These are phyloP conservation scores for Torulaspora maleeae DNA, from an alignment of 805 yeast genomes.

Conservation along the genomic window DNA sequence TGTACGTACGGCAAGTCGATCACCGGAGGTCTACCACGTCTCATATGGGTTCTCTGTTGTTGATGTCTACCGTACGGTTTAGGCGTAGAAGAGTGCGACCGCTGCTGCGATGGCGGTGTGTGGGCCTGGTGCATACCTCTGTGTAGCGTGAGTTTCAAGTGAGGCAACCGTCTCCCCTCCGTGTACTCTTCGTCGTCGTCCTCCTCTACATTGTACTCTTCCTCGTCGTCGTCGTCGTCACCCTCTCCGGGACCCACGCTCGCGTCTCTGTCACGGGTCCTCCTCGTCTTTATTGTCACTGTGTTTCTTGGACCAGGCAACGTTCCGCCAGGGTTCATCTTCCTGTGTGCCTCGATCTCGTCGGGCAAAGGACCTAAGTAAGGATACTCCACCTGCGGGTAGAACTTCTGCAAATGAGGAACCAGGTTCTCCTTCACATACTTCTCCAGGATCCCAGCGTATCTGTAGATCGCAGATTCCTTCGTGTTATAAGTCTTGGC, in stretches of 20 bases:
- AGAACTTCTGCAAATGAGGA: slow-evolving; percentile 32
- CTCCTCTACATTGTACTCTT: slow-evolving; percentile 11
- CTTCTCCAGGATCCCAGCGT: slow-evolving; percentile 52
- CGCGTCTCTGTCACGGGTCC: slow-evolving; percentile 1
- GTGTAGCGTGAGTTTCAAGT: slow-evolving; percentile 11
- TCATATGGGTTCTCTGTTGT: slow-evolving; percentile 29
- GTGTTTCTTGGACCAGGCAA: slow-evolving; percentile 3
- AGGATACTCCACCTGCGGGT: slow-evolving; percentile 39
- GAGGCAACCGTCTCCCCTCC: slow-evolving; percentile 13
- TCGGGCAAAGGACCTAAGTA: slow-evolving; percentile 68
- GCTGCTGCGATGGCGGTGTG: slow-evolving; percentile 9
- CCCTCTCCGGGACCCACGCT: slow-evolving; percentile 8
- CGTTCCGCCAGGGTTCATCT: slow-evolving; percentile 7
- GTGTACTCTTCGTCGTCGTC: slow-evolving; percentile 18
- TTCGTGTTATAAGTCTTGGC: slow-evolving; percentile 79
- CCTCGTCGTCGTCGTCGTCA: slow-evolving; percentile 15
- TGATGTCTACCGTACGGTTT: slow-evolving; percentile 23
- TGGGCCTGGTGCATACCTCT: slow-evolving; percentile 12
- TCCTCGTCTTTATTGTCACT: slow-evolving; percentile 6
- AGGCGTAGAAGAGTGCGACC: slow-evolving; percentile 26
- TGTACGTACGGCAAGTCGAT: slow-evolving; percentile 60
- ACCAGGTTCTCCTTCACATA: slow-evolving; percentile 37
- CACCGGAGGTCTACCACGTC: slow-evolving; percentile 37
- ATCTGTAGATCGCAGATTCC: slow-evolving; percentile 59
- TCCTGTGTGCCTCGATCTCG: slow-evolving; percentile 26